Conservation (phyloP, 305 asterid species). For the Fraxinus velutina region DNA sequence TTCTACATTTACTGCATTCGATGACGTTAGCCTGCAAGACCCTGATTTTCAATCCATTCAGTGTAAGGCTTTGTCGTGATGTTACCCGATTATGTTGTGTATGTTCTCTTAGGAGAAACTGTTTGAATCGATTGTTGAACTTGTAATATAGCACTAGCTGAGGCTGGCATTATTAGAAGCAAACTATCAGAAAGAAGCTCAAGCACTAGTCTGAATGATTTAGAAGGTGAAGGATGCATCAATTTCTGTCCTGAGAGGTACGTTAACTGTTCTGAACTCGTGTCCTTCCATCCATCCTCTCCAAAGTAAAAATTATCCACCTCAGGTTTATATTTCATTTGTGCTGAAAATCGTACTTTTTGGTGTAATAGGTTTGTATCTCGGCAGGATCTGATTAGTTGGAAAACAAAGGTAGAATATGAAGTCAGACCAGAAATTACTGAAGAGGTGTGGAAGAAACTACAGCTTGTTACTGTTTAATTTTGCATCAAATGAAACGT, state of each 20-base stretch:
- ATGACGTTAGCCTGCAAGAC: conserved; percentile 65
- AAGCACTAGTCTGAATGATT: conserved; percentile 26
- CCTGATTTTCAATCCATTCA: conserved; percentile 81
- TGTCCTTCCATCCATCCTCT: background rate
- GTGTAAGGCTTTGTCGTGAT: conserved; percentile 42
- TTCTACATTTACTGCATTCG: conserved; percentile 60
- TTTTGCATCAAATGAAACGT: conserved; percentile 8
- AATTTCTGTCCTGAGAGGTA: conserved; percentile 76
- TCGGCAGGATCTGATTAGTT: conserved; percentile 75
- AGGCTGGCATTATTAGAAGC: conserved; percentile 80
- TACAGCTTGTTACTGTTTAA: conserved; percentile 6
- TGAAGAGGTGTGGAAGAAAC: conserved; percentile 55
- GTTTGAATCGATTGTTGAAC: conserved; percentile 25
- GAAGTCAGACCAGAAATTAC: conserved; percentile 42
- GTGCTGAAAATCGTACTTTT: conserved; percentile 11
- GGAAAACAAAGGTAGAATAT: conserved; percentile 88
- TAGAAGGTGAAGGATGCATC: conserved; percentile 27
- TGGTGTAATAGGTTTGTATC: conserved; percentile 54
- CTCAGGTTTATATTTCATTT: background rate
- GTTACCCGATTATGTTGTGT: background rate
- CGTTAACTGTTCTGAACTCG: conserved; percentile 6
- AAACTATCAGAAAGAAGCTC: conserved; percentile 46
- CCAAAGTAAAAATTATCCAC: background rate
- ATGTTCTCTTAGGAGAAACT: background rate
- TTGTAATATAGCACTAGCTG: conserved; percentile 65